Base-by-base conservation (phyloP, 768 basidiomycete genomes). In the Rhizopogon roseolus region DNA sequence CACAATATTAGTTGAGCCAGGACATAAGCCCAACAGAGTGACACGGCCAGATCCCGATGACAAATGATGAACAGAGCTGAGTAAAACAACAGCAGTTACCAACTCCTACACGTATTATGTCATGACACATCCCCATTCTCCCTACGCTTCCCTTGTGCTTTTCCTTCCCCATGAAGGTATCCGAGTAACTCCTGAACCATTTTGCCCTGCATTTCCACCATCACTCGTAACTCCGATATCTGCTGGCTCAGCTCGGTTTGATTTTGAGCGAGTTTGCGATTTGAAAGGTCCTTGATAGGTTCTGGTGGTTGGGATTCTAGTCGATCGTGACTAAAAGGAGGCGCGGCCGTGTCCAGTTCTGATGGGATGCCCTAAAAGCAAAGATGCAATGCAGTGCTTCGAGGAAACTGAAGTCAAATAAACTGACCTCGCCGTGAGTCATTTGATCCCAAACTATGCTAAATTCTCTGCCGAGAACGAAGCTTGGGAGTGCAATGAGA, bases 401-500 rank as follows among this genome's bases (percentile, higher is more conserved):
- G 11, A 13, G 25, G 16, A 4, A 1, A 29, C n/a, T n/a, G 13
- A 4, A 17, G 19, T 6, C 19, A 49, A 38, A 38, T 27, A 39
- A 40, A 55, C 75, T n/a, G 41, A 77, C 80, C 42, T 76, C 71
- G 46, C 76, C 67, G 17, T 65, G 70, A 0, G 76, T 77, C 90
- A 94, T 92, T 29, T 77, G 78, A 54, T 94, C 91, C 88, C 93
- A 97, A 1, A 94, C 90, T 11, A 86, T 73, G 55, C 90, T 91
- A 66, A 97, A 97, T 65, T 97, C 93, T 37, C 93, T 74, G 0
- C 93, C 93, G 13, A 97, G 81, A 1, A 97, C 93, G 63, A 97
- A 96, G 62, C 85, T 88, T 6, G 93, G 93, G 5, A 96, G 77
- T 0, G 93, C 94, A 63, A 97, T 93, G 40, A 95, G 77, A 0